These are phyloP conservation scores for Periconia sp. DNA, from an alignment of 2,329 filamentous ascomycete genomes.

Conservation along the genomic window DNA sequence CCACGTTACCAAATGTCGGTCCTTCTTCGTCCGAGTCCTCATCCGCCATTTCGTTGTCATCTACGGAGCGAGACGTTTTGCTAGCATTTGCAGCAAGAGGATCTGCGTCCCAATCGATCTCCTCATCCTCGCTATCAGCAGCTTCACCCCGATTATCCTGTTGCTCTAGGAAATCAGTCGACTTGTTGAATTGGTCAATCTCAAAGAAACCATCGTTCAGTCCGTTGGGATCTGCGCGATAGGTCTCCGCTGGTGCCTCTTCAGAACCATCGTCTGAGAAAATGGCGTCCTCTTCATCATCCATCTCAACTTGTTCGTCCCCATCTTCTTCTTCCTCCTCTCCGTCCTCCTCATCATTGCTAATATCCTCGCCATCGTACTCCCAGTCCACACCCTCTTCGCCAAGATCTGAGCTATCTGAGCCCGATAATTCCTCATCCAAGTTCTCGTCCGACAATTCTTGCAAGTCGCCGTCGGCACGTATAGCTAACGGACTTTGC, in stretches of 20 bases:
- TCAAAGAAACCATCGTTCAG: constrained; percentile 98
- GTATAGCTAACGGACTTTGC: constrained; percentile 23
- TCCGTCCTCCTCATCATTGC: constrained; percentile 36
- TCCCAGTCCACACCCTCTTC: constrained; percentile 41
- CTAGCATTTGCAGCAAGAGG: constrained; percentile 59
- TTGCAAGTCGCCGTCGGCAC: constrained; percentile 27
- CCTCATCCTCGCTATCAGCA: constrained; percentile 76
- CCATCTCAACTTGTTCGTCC: constrained; percentile 37
- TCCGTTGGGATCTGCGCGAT: constrained; percentile 76
- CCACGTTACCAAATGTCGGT: constrained; percentile 82
- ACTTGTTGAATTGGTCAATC: constrained; percentile 95
- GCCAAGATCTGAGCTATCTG: constrained; percentile 33
- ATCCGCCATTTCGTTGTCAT: constrained; percentile 52
- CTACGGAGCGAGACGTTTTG: constrained; percentile 35
- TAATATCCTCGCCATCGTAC: constrained; percentile 29
- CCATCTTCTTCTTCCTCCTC: constrained; percentile 42
- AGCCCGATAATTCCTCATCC: constrained; percentile 37
- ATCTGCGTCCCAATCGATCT: constrained; percentile 85
- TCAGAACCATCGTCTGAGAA: constrained; percentile 48
- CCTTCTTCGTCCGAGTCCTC: constrained; percentile 76
- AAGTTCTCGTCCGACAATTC: constrained; percentile 42
- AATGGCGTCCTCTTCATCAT: constrained; percentile 38
- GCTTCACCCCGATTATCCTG: constrained; percentile 80
- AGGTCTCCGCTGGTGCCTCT: constrained; percentile 58
- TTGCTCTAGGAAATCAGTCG: constrained; percentile 86